Evolutionary conservation across 2,329 filamentous ascomycete species (phyloP), one percentile per base, ranked within the genome.

Genomic region (Colletotrichum spaethianum): DNA sequence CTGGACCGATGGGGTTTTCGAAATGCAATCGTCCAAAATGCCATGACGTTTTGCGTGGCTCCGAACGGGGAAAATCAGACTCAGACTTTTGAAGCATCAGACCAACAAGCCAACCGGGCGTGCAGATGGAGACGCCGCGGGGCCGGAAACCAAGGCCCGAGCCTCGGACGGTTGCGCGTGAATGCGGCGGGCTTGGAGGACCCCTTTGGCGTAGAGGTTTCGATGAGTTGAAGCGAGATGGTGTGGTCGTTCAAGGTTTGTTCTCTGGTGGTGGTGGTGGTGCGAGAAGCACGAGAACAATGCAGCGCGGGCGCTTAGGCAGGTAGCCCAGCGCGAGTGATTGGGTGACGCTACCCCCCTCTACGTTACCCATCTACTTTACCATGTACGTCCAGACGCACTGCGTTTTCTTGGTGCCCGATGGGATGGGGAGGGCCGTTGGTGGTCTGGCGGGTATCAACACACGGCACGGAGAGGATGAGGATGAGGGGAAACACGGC

Each of bases 381-480:
- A 31, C 11, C n/a, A 8, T 9, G 33, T 55, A 31, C 52, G 53
- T 23, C 20, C n/a, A n/a, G 53, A 56, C n/a, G 26, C 33, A 38
- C 33, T 38, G n/a, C 33, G 12, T 11, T 40, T 63, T 50, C 44
- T 63, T 63, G 60, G 60, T 63, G 60, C 60, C 60, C 33, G 60
- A 63, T 63, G 60, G 46, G 44, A 36, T 36, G 42, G 20, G 59
- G 28, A 23, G 28, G 46, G 46, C n/a, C 4, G 57, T n/a, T 31
- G 44, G 28, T 44, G 42, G 20, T 33, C 28, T 31, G 59, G 44
- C 31, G 31, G 60, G 60, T 52, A 63, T 63, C 60, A 40, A 63
- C 44, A 63, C 60, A 63, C 50, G 44, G 60, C 28, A 16, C 9
- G 28, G 31, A 4, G 52, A 20, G 52, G 28, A 20, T 14, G 18